Base-by-base conservation (phyloP, 2,329 filamentous ascomycete species). In the Alternaria gaisen region DNA sequence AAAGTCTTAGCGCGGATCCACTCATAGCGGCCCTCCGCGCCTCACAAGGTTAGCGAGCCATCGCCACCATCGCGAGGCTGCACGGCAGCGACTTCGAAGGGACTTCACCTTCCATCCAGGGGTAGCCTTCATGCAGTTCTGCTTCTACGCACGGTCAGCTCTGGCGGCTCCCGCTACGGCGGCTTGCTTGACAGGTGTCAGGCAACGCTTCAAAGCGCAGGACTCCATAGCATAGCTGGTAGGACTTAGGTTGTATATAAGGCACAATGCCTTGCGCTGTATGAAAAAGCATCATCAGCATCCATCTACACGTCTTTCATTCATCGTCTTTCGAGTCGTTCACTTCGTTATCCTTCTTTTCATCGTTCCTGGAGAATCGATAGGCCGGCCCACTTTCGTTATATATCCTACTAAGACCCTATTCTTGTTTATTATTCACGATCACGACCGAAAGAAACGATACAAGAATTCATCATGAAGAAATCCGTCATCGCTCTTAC, bases 301-400 rank as follows among this genome's bases (percentile, higher is more conserved):
- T 54, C 47, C 42, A 44, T 44, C 59, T 66, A 56, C 70, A 66
- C 70, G 68, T 72, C 71, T 70, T 70, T 75, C 69, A 63, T 72
- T 76, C 53, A 63, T 56, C 42, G 47, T 62, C 50, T 53, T 71
- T 56, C 46, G 22, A 64, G 51, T 63, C 65, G 44, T 60, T 70
- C 64, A 61, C 62, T 71, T 48, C 61, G 66, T 64, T 67, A 63
- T 55, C 40, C 53, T 75, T 77, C 70, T 58, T 60, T 76, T 73
- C 71, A 72, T 76, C 72, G 73, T 76, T 76, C 75, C 75, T 76
- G 75, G 73, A 72, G 74, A 76, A 75, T 63, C 70, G 68, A 74
- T 76, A 67, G 74, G 73, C 73, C 71, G 73, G 74, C 68, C 74
- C 71, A 68, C 69, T 73, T 70, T 56, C 56, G 61, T 48, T 58